These are phyloP conservation scores for Periconia sp. DNA, from an alignment of 2,329 filamentous ascomycete species.

Conservation along the genomic window DNA sequence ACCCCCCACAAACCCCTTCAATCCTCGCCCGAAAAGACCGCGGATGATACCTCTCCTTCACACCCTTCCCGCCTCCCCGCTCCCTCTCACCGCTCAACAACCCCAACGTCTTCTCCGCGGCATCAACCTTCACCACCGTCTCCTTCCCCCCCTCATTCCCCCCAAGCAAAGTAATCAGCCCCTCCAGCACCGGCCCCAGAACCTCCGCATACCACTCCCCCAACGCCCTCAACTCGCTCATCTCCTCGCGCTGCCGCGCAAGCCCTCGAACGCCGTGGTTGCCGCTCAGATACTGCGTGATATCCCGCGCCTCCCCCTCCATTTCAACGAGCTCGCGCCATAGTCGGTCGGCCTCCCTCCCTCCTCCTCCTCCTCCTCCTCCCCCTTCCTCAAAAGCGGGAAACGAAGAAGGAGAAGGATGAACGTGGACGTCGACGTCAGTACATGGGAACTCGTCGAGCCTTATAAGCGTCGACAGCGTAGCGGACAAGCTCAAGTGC, in stretches of 20 bases:
- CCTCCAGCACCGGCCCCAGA: neutral
- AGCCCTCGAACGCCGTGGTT: neutral
- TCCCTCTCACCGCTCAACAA: neutral
- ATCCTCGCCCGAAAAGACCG: neutral
- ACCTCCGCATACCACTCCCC: constrained; percentile 1
- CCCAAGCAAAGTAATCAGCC: neutral
- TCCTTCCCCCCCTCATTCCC: no score
- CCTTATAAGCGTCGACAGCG: neutral
- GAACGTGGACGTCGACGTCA: neutral
- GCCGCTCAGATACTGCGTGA: neutral
- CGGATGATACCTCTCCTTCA: neutral
- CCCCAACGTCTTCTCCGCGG: neutral
- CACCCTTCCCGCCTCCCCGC: neutral
- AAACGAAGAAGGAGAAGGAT: neutral
- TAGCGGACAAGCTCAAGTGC: neutral
- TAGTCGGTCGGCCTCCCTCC: neutral
- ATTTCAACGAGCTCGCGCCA: neutral
- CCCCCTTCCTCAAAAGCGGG: no score
- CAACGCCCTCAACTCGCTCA: neutral
- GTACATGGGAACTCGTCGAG: neutral
- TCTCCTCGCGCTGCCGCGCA: neutral
- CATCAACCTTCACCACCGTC: no score
- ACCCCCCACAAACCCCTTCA: no score
- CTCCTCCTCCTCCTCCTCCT: neutral
- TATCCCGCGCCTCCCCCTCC: neutral